These are phyloP conservation scores for Purpureocillium lavendulum DNA, from an alignment of 2,329 filamentous ascomycete genomes.

Conservation along the genomic window DNA sequence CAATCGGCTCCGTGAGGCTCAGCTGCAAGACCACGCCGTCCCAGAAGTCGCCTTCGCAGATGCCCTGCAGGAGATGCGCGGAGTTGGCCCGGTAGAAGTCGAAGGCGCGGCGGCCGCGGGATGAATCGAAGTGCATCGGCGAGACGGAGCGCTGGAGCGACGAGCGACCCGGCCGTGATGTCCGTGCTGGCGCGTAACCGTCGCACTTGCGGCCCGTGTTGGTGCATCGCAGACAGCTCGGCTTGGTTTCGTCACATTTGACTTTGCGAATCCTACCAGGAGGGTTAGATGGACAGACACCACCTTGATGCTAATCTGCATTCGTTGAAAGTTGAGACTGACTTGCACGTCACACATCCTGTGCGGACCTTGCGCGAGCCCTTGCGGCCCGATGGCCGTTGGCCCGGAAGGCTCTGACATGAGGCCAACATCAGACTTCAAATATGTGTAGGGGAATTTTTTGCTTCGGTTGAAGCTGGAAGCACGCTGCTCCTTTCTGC, in stretches of 20 bases:
- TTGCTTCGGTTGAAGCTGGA: too few species aligned
- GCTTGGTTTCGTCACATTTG: constrained; percentile 49
- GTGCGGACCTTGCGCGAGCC: constrained; percentile 37
- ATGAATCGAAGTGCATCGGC: constrained; percentile 11
- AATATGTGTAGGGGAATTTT: too few species aligned
- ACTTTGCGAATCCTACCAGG: constrained; percentile 40
- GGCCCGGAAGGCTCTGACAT: too few species aligned
- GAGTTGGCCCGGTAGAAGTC: constrained; percentile 26
- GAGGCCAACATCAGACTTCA: too few species aligned
- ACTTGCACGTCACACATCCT: constrained; percentile 50
- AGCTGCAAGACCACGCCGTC: constrained; percentile 34
- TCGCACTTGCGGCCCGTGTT: constrained; percentile 49
- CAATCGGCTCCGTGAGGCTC: constrained; percentile 33
- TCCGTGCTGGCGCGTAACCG: constrained; percentile 31
- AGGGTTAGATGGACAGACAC: neutral
- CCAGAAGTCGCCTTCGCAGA: constrained; percentile 35
- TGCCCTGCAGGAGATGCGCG: constrained; percentile 31
- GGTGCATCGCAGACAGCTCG: constrained; percentile 42
- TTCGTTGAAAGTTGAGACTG: constrained; percentile 16
- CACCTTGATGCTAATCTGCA: neutral
- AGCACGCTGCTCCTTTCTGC: too few species aligned
- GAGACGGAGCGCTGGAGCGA: neutral
- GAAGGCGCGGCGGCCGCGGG: constrained; percentile 18
- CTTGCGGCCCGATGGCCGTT: constrained; percentile 25
- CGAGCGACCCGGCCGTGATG: neutral